phyloP scores from a whole-genome alignment of 805 yeast species.

The Debaryomyces hansenii region DNA sequence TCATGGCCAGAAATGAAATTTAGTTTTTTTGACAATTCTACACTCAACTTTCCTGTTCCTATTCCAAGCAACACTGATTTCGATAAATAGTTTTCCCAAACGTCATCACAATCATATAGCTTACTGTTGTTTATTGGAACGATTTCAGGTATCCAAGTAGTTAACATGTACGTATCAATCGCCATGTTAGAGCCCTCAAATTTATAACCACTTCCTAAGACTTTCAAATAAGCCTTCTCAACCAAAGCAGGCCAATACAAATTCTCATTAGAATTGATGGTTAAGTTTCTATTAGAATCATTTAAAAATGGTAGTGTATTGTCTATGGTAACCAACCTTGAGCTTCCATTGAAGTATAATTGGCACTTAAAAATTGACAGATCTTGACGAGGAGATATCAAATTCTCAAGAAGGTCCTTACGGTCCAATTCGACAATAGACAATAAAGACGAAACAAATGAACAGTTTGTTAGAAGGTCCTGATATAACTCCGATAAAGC shows the following conservation, averaged over 20 bases:
- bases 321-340: conserved; percentile 48
- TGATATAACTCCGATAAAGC: conserved; percentile 40
- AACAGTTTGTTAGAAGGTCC: conserved; percentile 63
- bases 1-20: conserved; percentile 64
- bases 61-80: conserved; percentile 54
- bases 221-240: conserved; percentile 72
- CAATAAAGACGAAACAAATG: conserved; percentile 69
- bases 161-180: conserved; percentile 60
- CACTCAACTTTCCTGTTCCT: conserved; percentile 60
- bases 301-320: conserved; percentile 42
- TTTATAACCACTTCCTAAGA: conserved; percentile 58
- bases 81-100: conserved; percentile 24
- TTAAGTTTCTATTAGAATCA: conserved; percentile 22
- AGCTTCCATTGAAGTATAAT: conserved; percentile 53
- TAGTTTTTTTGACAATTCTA: conserved; percentile 28
- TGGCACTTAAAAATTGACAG: conserved; percentile 36
- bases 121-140: conserved; percentile 38
- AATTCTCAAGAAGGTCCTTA: conserved; percentile 17
- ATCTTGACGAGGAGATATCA: conserved; percentile 22
- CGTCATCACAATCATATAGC: neutral
- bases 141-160: conserved; percentile 75
- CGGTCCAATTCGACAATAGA: conserved; percentile 39
- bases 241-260: conserved; percentile 68
- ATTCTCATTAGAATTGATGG: conserved; percentile 29
- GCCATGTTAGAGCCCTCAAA: conserved; percentile 77